Evolutionary conservation across 371 early-diverging fungal genomes (phyloP).

Genomic region (Apophysomyces trapeziformis): DNA sequence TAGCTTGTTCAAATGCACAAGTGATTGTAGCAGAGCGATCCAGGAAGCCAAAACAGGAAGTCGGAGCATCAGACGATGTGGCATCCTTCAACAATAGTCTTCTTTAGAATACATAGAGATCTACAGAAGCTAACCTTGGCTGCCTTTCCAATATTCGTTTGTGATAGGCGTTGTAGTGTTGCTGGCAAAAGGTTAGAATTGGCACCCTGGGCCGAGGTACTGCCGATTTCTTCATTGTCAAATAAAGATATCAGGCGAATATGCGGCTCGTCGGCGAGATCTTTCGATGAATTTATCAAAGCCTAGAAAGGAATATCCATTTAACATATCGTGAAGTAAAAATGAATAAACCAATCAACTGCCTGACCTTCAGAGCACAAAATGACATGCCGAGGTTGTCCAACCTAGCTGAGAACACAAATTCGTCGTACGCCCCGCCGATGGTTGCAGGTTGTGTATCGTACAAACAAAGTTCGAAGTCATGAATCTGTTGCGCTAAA

Average conservation of each 20-base stretch:
- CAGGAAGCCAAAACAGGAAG: too few species aligned
- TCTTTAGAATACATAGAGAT: too few species aligned
- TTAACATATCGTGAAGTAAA: background rate
- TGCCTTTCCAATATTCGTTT: conserved; percentile 31
- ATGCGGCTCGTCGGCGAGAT: conserved; percentile 65
- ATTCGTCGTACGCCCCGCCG: conserved; percentile 89
- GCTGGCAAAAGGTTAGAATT: conserved; percentile 82
- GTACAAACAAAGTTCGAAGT: conserved; percentile 94
- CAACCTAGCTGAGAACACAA: conserved; percentile 87
- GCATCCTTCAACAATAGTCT: background rate
- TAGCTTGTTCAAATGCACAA: conserved; percentile 76
- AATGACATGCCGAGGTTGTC: conserved; percentile 95
- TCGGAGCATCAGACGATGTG: conserved; percentile 11
- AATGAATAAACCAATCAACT: background rate
- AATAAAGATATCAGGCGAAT: conserved; percentile 88
- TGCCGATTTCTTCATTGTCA: conserved; percentile 98
- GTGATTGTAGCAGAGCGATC: background rate
- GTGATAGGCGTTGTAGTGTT: conserved; percentile 62
- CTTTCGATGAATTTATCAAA: conserved; percentile 52
- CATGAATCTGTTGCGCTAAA: conserved; percentile 74
- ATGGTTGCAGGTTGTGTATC: conserved; percentile 76
- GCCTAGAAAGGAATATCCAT: conserved; percentile 39
- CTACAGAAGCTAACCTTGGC: background rate
- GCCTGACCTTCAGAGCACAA: conserved; percentile 69
- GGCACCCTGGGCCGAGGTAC: conserved; percentile 90